phyloP scores from a whole-genome alignment of 2,329 filamentous ascomycete species.

The Graphilbum fragrans region DNA sequence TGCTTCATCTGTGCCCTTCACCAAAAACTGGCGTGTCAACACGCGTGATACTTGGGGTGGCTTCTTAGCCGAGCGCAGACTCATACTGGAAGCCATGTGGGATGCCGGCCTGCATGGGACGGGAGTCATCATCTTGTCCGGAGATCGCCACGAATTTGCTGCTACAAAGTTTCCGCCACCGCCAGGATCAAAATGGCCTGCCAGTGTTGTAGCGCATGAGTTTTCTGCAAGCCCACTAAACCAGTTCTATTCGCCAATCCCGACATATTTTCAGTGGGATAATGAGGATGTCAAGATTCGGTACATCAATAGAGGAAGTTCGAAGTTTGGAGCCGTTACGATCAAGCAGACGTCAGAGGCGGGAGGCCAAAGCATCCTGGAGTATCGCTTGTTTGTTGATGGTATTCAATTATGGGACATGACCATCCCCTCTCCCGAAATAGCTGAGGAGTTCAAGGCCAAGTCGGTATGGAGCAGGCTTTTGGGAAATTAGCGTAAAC shows the following conservation, averaged over 20 bases:
- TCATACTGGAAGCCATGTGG: slow-evolving; percentile 87
- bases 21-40: slow-evolving; percentile 92
- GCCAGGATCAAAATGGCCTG: slow-evolving; percentile 44
- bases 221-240: slow-evolving; percentile 85
- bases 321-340: slow-evolving; percentile 76
- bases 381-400: slow-evolving; percentile 73
- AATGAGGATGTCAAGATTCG: slow-evolving; percentile 74
- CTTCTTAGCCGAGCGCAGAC: slow-evolving; percentile 67
- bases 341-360: slow-evolving; percentile 41
- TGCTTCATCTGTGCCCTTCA: slow-evolving; percentile 84
- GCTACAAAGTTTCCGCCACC: slow-evolving; percentile 68
- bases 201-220: slow-evolving; percentile 63
- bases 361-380: slow-evolving; percentile 57
- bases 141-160: slow-evolving; percentile 94
- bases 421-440: slow-evolving; percentile 31
- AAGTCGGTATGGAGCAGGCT: slow-evolving; percentile 34
- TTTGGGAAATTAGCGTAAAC: background rate
- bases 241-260: slow-evolving; percentile 83
- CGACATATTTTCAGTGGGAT: slow-evolving; percentile 73
- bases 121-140: slow-evolving; percentile 74
- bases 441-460: slow-evolving; percentile 16
- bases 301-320: slow-evolving; percentile 74
- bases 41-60: slow-evolving; percentile 88
- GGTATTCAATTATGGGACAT: slow-evolving; percentile 68
- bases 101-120: slow-evolving; percentile 58